phyloP scores from a whole-genome alignment of 2,329 filamentous ascomycete species.

The Hypomyces perniciosus region DNA sequence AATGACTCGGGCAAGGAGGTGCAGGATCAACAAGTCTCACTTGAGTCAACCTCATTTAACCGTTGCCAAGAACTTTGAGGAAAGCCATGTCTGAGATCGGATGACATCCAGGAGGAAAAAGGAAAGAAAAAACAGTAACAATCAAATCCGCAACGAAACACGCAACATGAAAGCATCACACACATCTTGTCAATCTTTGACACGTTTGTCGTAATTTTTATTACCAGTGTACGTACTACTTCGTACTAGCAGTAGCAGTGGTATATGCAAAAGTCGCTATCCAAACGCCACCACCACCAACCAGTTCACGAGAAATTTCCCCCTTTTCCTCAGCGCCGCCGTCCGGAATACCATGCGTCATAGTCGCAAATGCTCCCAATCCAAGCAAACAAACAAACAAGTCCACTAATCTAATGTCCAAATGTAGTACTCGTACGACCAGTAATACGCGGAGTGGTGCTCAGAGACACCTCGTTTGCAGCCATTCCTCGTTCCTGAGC shows the following conservation, averaged over 20 bases:
- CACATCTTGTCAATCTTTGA: background rate
- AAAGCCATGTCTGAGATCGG: background rate
- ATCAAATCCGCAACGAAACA: background rate
- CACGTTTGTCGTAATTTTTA: too few species aligned
- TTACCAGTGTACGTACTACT: too few species aligned
- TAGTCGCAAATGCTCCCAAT: background rate
- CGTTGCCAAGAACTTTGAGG: background rate
- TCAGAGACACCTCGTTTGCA: constrained; percentile 69
- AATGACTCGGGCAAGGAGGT: background rate
- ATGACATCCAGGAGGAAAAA: background rate
- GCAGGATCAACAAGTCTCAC: too few species aligned
- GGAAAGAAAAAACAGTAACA: background rate
- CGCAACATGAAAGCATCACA: too few species aligned
- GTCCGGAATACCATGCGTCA: background rate
- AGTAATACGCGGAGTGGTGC: background rate
- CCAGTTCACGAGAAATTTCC: background rate
- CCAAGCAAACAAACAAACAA: too few species aligned
- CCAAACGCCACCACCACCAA: background rate
- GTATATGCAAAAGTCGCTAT: background rate
- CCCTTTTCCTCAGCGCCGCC: constrained; percentile 1
- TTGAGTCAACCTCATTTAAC: background rate
- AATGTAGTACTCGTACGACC: too few species aligned
- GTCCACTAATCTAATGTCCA: too few species aligned
- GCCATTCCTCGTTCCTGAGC: constrained; percentile 81
- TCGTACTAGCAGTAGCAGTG: too few species aligned